phyloP scores from a whole-genome alignment of 371 early-diverging fungal species.

The Globomyces sp. region DNA sequence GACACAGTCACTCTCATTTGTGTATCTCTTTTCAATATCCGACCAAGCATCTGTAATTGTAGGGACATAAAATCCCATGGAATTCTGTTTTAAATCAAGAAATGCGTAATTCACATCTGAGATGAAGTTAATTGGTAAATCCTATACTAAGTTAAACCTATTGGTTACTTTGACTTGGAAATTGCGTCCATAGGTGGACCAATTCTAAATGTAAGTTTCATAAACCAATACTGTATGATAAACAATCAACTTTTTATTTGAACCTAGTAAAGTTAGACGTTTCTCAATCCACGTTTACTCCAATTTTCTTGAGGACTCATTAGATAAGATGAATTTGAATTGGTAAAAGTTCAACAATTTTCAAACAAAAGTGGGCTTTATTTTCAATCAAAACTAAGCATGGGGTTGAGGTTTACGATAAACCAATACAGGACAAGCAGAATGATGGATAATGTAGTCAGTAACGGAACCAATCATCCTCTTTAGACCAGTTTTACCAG shows the following conservation, averaged over 20 bases:
- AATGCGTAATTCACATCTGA: slow-evolving; percentile 79
- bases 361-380: too few species aligned
- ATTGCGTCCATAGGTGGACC: slow-evolving; percentile 38
- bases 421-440: background rate
- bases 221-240: slow-evolving; percentile 18
- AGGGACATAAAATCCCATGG: slow-evolving; percentile 42
- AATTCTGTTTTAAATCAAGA: slow-evolving; percentile 70
- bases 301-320: slow-evolving; percentile 1
- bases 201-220: slow-evolving; percentile 5
- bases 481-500: background rate
- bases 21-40: slow-evolving; percentile 64
- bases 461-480: slow-evolving; percentile 9
- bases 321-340: too few species aligned
- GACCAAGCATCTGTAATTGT: slow-evolving; percentile 72
- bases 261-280: background rate
- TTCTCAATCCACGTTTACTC: background rate
- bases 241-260: slow-evolving; percentile 9
- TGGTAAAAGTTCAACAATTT: too few species aligned
- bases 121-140: slow-evolving; percentile 39
- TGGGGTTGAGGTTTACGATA: too few species aligned
- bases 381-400: too few species aligned
- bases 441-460: slow-evolving; percentile 6
- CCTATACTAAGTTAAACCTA: background rate
- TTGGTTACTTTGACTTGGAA: slow-evolving; percentile 32
- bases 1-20: slow-evolving; percentile 30